Base-by-base conservation (phyloP, 768 basidiomycete species). In the Phanerochaete carnosa region DNA sequence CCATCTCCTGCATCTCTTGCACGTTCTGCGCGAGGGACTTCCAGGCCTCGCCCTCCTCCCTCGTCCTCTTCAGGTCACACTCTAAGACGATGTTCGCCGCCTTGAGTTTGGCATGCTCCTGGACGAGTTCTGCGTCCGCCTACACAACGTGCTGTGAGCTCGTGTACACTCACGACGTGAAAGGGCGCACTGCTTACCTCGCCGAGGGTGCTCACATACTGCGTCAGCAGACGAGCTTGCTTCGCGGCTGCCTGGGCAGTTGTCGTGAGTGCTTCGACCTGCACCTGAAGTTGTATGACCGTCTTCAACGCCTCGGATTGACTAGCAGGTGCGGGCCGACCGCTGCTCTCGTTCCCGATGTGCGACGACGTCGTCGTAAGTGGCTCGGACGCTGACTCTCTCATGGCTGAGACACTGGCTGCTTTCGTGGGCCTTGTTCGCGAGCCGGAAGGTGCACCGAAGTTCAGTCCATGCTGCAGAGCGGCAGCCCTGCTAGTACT, bases 1-100 rank as follows among this genome's bases (percentile, higher is more conserved):
- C 63, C 60, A 67, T 62, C 43, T 55, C 59, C 45, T 64, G 53
- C 65, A 67, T 66, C n/a, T 55, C 32, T 28, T 64, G 62, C n/a
- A 62, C 53, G 35, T 62, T 62, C 25, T 53, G 54, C 3, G 66
- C 64, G 8, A 55, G 60, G 11, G 54, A 43, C 45, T 43, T 60
- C 53, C 67, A 60, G 5, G 61, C 62, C 53, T 64, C 37, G 32
- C 56, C 32, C 35, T 51, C 22, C 11, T 12, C 28, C 45, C 59
- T 35, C 54, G 61, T 49, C 15, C 39, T 52, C 16, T 23, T 4
- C 23, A 64, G 52, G 9, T 62, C 54, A 5, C 35, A 22, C 46
- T 59, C 49, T 9, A 62, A 47, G 1, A 19, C 9, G 9, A 55
- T 30, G 28, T 55, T 54, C 11, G 57, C 25, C 11, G 54, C 62